Evolutionary conservation across 78 protist genomes (phyloP).

Genomic region (Bodo saltans): DNA sequence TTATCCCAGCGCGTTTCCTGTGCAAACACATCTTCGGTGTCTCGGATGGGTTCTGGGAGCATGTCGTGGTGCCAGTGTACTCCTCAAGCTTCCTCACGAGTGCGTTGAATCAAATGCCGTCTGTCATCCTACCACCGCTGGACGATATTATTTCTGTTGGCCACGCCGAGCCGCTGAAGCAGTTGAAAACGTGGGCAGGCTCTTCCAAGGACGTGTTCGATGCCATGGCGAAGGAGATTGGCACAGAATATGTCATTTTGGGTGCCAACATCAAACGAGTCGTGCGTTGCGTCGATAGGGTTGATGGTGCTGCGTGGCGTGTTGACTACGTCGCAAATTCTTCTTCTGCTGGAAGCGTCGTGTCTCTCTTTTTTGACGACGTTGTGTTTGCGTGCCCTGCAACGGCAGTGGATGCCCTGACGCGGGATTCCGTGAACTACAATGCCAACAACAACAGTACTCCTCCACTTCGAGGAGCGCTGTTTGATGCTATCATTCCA

Average conservation of each 20-base stretch:
- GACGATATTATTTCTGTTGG: slow-evolving; percentile 21
- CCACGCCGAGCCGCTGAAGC: not conserved
- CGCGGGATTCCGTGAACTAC: not conserved
- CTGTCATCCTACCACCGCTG: not conserved
- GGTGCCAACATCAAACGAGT: not conserved
- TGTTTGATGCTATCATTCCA: not conserved
- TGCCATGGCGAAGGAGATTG: not conserved
- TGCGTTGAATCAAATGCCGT: not conserved
- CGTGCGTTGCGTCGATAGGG: not conserved
- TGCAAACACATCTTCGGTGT: too few species aligned
- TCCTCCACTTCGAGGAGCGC: too few species aligned
- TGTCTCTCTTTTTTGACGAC: not conserved
- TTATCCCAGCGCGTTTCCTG: too few species aligned
- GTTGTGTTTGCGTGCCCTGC: slow-evolving; percentile 14
- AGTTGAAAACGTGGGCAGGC: not conserved
- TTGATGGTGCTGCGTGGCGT: too few species aligned
- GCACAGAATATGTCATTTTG: not conserved
- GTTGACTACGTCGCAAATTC: too few species aligned
- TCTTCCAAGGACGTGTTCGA: not conserved
- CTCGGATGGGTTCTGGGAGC: too few species aligned
- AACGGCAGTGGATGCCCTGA: not conserved
- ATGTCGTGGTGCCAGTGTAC: slow-evolving; percentile 14
- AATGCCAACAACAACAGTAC: too few species aligned
- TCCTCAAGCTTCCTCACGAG: not conserved
- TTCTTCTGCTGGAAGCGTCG: not conserved